Conservation (phyloP, 2,329 filamentous ascomycete genomes). For the Shiraia bambusicola region DNA sequence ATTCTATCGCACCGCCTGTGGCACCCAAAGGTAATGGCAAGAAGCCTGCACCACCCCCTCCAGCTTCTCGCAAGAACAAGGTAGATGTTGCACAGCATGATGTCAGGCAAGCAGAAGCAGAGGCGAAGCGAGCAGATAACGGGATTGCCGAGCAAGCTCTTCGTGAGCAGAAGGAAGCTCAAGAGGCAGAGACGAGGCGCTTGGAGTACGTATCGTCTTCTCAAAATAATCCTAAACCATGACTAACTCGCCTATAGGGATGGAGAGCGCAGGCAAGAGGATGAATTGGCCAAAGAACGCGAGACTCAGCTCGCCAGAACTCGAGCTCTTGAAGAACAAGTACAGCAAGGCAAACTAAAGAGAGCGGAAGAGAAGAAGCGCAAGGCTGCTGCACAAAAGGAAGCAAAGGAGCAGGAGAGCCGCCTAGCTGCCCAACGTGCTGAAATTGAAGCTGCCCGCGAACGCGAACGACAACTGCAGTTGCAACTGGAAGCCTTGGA, state of each 20-base stretch:
- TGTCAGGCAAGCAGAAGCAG: constrained; percentile 53
- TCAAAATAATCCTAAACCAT: not conserved
- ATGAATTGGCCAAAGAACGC: constrained; percentile 76
- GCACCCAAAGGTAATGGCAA: constrained; percentile 46
- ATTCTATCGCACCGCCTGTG: constrained; percentile 65
- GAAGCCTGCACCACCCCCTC: constrained; percentile 67
- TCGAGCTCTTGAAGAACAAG: constrained; percentile 88
- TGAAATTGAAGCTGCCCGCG: constrained; percentile 87
- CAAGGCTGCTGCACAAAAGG: constrained; percentile 83
- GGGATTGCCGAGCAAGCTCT: constrained; percentile 56
- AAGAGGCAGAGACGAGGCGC: constrained; percentile 70
- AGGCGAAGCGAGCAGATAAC: constrained; percentile 62
- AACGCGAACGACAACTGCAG: constrained; percentile 86
- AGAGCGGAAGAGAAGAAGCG: constrained; percentile 94
- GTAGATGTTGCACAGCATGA: constrained; percentile 61
- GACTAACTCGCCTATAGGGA: constrained; percentile 56
- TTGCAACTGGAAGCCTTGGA: constrained; percentile 79
- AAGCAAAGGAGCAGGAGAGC: constrained; percentile 84
- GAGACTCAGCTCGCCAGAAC: constrained; percentile 80
- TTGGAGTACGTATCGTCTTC: constrained; percentile 71
- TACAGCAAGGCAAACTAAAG: constrained; percentile 88
- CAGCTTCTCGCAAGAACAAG: constrained; percentile 70
- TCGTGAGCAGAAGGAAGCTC: constrained; percentile 71
- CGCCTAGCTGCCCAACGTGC: constrained; percentile 81
- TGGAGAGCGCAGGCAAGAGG: constrained; percentile 72